phyloP scores from a whole-genome alignment of 805 yeast species.

The Clavispora asparagi region DNA sequence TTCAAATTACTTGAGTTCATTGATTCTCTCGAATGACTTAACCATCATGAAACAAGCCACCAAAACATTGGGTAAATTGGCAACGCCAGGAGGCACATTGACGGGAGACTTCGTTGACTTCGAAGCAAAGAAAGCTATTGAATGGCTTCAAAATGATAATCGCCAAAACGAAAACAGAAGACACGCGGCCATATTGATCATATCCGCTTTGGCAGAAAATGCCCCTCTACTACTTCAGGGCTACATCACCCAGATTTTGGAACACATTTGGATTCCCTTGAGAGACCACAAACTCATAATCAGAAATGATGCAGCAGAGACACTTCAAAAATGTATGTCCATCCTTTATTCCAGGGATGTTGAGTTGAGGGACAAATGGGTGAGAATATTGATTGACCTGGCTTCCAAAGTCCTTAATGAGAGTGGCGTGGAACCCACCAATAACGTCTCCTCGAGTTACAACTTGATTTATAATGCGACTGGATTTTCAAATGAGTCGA shows the following conservation, averaged over 20 bases:
- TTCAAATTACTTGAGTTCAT: slow-evolving; percentile 79
- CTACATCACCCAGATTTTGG: slow-evolving; percentile 72
- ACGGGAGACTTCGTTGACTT: slow-evolving; percentile 91
- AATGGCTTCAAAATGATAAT: slow-evolving; percentile 80
- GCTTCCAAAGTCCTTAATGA: slow-evolving; percentile 56
- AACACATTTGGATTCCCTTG: slow-evolving; percentile 82
- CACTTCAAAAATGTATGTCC: slow-evolving; percentile 70
- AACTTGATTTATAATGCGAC: slow-evolving; percentile 8
- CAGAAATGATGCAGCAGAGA: slow-evolving; percentile 78
- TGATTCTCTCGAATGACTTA: slow-evolving; percentile 76
- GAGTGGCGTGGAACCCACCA: background rate
- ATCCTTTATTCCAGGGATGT: slow-evolving; percentile 78
- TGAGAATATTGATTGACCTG: slow-evolving; percentile 60
- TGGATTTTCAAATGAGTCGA: slow-evolving; percentile 47
- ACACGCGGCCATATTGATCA: slow-evolving; percentile 84
- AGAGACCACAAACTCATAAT: slow-evolving; percentile 72
- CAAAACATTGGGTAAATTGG: slow-evolving; percentile 78
- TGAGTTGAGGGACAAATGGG: slow-evolving; percentile 69
- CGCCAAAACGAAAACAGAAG: slow-evolving; percentile 73
- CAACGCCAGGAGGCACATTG: slow-evolving; percentile 82
- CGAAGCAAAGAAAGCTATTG: slow-evolving; percentile 84
- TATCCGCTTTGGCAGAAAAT: slow-evolving; percentile 77
- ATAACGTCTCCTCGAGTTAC: slow-evolving; percentile 4
- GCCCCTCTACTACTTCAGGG: slow-evolving; percentile 80
- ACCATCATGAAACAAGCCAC: slow-evolving; percentile 87